Base-by-base conservation (phyloP, 2,329 filamentous ascomycete species). In the Ustulina deusta region DNA sequence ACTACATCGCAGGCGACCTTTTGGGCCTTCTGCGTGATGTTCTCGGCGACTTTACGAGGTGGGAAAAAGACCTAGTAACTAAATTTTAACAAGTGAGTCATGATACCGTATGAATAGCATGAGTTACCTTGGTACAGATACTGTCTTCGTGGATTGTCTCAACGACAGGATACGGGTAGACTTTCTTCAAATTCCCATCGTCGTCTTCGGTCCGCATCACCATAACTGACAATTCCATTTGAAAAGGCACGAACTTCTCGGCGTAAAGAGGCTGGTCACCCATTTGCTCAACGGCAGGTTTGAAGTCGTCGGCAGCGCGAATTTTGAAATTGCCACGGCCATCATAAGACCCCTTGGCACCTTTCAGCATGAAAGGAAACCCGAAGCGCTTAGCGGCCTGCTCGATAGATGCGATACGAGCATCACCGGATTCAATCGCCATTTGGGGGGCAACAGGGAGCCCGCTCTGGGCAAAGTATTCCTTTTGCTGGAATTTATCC, bases 111-210 rank as follows among this genome's bases (percentile, higher is more conserved):
- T 40, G 6, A 38, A 29, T 11, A n/a, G 1, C 0, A 29, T 29
- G 32, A 1, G 95, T 93, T 67, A 69, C 69, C 58, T 94, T 90
- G 74, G 97, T 96, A 87, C 96, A 98, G 74, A 99, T 94, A 76
- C 90, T 96, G 79, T 98, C 93, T 80, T 97, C 93, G 74, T 99
- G 96, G 34, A 98, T 87, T 0, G 95, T 98, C 83, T 99, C 96
- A 1, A 97, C 94, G 0, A 91, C 91, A 0, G 96, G 94, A 77
- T 96, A 98, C 4, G 94, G 89, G 36, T 94, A 83, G 13, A 87
- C 79, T 15, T 78, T 78, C 66, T 81, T 85, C 9, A 85, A 78
- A 15, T 80, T 80, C 0, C 86, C 86, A 2, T 83, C 78, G 51
- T 83, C 81, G 72, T 97, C 90, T 76, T 94, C 92, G 0, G 93